Evolutionary conservation across 2,329 filamentous ascomycete genomes (phyloP).

Genomic region (Claviceps humidiphila): DNA sequence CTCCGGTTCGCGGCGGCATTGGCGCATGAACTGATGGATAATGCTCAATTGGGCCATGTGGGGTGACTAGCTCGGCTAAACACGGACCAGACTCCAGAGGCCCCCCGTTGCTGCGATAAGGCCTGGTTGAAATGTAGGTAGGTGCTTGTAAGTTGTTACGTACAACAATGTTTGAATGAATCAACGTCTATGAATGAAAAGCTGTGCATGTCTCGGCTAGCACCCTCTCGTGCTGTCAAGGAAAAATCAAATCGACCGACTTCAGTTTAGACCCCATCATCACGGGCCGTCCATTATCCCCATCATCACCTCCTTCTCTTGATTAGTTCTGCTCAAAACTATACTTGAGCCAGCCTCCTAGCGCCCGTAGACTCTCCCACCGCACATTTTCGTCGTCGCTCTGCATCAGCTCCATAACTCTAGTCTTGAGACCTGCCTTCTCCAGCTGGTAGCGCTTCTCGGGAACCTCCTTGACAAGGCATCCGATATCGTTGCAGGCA

Average conservation of each 20-base stretch:
- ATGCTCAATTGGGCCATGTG: too few relatives aligned
- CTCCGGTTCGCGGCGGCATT: too few relatives aligned
- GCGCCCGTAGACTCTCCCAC: slow-evolving; percentile 82
- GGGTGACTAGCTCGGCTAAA: too few relatives aligned
- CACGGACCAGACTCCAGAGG: too few relatives aligned
- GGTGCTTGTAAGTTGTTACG: neutral
- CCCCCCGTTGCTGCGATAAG: too few relatives aligned
- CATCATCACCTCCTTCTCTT: neutral
- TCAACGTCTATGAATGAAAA: neutral
- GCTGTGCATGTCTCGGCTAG: neutral
- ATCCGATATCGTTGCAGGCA: slow-evolving; percentile 86
- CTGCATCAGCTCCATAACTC: slow-evolving; percentile 89
- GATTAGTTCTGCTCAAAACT: slow-evolving; percentile 36
- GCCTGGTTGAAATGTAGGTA: neutral
- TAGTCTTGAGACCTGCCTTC: slow-evolving; percentile 69
- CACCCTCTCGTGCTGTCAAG: neutral
- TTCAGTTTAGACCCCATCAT: neutral
- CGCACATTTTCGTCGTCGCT: slow-evolving; percentile 77
- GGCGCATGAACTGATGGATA: too few relatives aligned
- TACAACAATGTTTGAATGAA: neutral
- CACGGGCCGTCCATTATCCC: neutral
- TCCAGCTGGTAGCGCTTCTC: slow-evolving; percentile 71
- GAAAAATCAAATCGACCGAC: neutral
- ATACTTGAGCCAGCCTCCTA: slow-evolving; percentile 54
- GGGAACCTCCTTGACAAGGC: slow-evolving; percentile 75